These are phyloP conservation scores for Luzula sylvatica DNA, from an alignment of 176 grass and related monocot genomes.

Conservation along the genomic window DNA sequence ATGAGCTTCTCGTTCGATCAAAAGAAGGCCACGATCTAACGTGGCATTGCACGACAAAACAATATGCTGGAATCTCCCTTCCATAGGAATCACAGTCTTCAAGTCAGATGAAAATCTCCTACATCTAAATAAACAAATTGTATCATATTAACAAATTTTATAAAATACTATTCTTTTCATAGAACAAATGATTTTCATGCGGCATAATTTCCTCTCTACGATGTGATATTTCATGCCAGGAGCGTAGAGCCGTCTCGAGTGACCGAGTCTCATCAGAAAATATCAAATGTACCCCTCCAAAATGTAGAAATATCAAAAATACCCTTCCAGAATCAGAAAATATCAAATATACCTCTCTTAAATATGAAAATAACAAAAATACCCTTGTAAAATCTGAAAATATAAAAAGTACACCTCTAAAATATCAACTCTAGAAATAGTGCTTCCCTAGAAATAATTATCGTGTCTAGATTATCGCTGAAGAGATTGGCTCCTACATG, in stretches of 20 bases:
- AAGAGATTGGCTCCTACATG: too few species aligned
- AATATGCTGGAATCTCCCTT: conserved; percentile 93
- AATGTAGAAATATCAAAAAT: too few species aligned
- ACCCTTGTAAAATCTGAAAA: too few species aligned
- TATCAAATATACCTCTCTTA: too few species aligned
- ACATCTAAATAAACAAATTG: conserved; percentile 31
- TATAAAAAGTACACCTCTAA: too few species aligned
- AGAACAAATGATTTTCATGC: neutral
- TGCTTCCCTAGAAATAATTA: too few species aligned
- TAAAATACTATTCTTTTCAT: neutral
- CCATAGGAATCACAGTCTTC: conserved; percentile 89
- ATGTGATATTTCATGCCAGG: conserved; percentile 98
- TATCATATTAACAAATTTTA: too few species aligned
- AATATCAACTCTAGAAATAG: too few species aligned
- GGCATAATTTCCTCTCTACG: conserved; percentile 95
- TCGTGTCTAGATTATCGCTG: too few species aligned
- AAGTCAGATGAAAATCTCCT: conserved; percentile 86
- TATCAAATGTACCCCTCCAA: too few species aligned
- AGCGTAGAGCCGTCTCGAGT: conserved; percentile 86
- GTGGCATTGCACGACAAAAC: conserved; percentile 94
- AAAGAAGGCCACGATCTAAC: conserved; percentile 86
- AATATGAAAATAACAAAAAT: too few species aligned
- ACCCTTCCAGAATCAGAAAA: too few species aligned
- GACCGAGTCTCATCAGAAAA: conserved; percentile 64
- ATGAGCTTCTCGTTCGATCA: conserved; percentile 75